These are phyloP conservation scores for Hanseniaspora vineae DNA, from an alignment of 805 yeast genomes.

Conservation along the genomic window DNA sequence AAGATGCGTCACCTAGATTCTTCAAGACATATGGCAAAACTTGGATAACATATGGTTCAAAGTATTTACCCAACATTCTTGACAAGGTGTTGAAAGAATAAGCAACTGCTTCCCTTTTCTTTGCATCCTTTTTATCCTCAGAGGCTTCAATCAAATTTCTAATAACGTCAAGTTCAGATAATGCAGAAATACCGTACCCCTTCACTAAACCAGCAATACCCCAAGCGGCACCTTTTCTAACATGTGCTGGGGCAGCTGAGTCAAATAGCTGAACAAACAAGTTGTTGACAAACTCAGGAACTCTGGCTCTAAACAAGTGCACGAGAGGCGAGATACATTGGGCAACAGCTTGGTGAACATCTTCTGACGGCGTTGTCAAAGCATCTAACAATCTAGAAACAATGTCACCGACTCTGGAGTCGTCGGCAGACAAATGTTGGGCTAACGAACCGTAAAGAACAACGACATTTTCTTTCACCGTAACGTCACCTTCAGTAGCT, in stretches of 20 bases:
- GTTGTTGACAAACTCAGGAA: constrained; percentile 41
- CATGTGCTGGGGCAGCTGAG: constrained; percentile 26
- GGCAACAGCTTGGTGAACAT: constrained; percentile 79
- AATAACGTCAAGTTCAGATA: constrained; percentile 65
- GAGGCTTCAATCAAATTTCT: constrained; percentile 68
- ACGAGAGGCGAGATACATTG: constrained; percentile 80
- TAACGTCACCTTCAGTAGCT: constrained; percentile 22
- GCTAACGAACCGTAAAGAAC: constrained; percentile 87
- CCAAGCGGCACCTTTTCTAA: constrained; percentile 90
- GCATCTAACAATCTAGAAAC: constrained; percentile 61
- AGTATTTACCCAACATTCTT: constrained; percentile 54
- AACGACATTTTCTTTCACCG: constrained; percentile 66
- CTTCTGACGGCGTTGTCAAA: constrained; percentile 76
- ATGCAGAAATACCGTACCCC: constrained; percentile 74
- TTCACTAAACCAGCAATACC: constrained; percentile 90
- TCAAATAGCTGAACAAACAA: constrained; percentile 49
- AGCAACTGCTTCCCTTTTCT: constrained; percentile 77
- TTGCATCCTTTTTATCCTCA: constrained; percentile 68
- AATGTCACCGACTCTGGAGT: constrained; percentile 50
- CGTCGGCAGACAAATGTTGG: constrained; percentile 59
- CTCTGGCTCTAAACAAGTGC: constrained; percentile 35
- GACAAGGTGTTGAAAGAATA: constrained; percentile 79
- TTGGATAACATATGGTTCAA: constrained; percentile 92
- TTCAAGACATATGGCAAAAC: constrained; percentile 69
- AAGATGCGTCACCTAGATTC: constrained; percentile 70